Evolutionary conservation across 108 stramenopile species (phyloP).

Genomic region (Aurantiochytrium sp.): DNA sequence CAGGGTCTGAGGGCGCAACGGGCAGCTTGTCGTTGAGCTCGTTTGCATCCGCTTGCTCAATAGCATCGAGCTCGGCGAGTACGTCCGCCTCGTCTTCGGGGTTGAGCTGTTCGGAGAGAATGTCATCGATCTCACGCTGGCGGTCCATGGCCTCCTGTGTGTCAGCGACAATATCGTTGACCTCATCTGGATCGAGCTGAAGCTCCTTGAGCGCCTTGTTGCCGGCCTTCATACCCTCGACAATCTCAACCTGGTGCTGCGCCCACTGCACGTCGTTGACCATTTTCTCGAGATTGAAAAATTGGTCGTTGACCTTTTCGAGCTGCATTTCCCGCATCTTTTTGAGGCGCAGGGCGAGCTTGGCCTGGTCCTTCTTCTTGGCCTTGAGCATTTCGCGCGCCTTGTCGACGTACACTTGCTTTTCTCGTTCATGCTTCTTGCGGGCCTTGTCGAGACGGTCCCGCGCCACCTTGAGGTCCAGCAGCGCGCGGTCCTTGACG

Average conservation of each 20-base stretch:
- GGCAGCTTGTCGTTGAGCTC: neutral
- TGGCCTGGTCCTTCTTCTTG: constrained; percentile 18
- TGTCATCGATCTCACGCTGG: neutral
- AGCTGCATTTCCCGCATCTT: neutral
- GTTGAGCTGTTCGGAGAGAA: neutral
- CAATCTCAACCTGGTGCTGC: constrained; percentile 13
- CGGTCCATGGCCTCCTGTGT: constrained; percentile 7
- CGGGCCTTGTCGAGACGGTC: constrained; percentile 13
- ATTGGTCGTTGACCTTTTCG: neutral
- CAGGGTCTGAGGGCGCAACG: neutral
- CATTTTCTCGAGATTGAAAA: neutral
- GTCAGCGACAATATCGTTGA: neutral
- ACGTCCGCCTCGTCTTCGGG: neutral
- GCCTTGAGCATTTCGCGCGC: neutral
- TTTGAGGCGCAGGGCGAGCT: neutral
- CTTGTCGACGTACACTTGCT: neutral
- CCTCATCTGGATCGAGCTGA: neutral
- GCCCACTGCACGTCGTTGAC: constrained; percentile 14
- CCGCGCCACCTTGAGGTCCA: constrained; percentile 10
- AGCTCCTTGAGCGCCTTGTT: constrained; percentile 16
- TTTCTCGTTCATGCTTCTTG: constrained; percentile 6
- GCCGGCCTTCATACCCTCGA: constrained; percentile 8
- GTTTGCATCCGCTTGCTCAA: neutral
- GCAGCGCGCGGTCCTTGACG: constrained; percentile 11
- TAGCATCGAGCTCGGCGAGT: neutral